Conservation (phyloP, 352 stramenopile genomes). For the Saprolegnia diclina region DNA sequence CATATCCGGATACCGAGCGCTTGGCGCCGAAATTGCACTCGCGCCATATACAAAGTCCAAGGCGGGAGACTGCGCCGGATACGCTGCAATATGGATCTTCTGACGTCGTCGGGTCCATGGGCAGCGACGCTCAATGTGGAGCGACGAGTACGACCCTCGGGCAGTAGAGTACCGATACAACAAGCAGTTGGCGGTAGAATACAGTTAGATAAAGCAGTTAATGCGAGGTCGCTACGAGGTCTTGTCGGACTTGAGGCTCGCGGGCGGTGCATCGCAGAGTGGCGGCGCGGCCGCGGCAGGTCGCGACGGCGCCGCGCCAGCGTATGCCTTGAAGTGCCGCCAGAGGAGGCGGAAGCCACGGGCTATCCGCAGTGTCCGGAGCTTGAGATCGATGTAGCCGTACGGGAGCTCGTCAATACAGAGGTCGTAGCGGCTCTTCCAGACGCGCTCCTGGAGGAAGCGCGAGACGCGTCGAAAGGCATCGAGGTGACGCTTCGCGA, state of each 20-base stretch:
- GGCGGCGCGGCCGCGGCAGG: no score
- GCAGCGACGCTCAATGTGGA: background rate
- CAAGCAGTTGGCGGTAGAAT: background rate
- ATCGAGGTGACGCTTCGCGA: background rate
- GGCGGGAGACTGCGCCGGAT: background rate
- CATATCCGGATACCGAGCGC: background rate
- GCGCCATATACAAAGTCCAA: background rate
- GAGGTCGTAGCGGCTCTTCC: background rate
- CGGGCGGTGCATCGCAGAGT: background rate
- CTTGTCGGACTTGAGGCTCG: background rate
- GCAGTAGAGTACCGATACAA: background rate
- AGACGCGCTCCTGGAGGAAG: constrained; percentile 1
- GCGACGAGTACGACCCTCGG: background rate
- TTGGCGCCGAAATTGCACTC: background rate
- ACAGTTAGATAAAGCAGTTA: no score
- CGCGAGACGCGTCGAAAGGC: background rate
- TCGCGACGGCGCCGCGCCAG: background rate
- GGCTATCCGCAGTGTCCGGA: background rate
- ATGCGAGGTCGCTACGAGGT: background rate
- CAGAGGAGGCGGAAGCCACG: background rate
- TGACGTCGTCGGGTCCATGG: background rate
- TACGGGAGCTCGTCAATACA: background rate
- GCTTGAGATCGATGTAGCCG: constrained; percentile 2
- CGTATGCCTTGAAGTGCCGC: background rate
- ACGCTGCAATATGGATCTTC: background rate